Evolutionary conservation across 2,329 filamentous ascomycete genomes (phyloP), one percentile per base, ranked within the genome.

Genomic region (Pyrenophora graminea): DNA sequence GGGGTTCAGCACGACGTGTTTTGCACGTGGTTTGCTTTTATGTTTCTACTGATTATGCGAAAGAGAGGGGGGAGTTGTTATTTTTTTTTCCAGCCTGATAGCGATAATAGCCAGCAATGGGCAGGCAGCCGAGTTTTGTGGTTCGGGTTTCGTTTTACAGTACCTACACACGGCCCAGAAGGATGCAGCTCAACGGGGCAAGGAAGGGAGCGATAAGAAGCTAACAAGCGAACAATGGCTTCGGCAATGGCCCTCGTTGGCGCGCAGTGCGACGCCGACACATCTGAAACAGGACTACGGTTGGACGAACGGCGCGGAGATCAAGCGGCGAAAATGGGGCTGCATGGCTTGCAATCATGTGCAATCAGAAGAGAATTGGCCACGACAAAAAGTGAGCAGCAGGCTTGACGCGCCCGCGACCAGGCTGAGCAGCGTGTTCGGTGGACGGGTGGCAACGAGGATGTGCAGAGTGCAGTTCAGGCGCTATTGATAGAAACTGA

Each of bases 221-320:
- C 49, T 52, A 51, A 39, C 30, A 46, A 41, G 48, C 50, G 43
- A 41, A 30, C 12, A 33, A 39, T 50, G 51, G 44, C 43, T 48
- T 47, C 55, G 55, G 58, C 46, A 55, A 49, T 33, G 51, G 51
- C 46, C 37, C 44, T 53, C 27, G 42, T 56, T 56, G 59, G 56
- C 59, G 48, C 47, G 46, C 49, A 37, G 37, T 31, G 49, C 31
- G 38, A 33, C 15, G 45, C 55, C 45, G 40, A 34, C 43, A 38
- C 41, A 41, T 36, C 46, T 52, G 52, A 54, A 60, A 58, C 53
- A 51, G 49, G 45, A 31, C 53, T 17, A 51, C 48, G 52, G 60
- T 56, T 59, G 60, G 60, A 56, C 55, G 43, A 49, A 36, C 34
- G 47, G 38, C 27, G 58, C 56, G 48, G 48, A 51, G 39, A 40